A percentile compares a stretch with the other conserved stretches of the same genome.
Conservation (phyloP, 176 grass and related monocot genomes). For the Melocanna baccifera region DNA sequence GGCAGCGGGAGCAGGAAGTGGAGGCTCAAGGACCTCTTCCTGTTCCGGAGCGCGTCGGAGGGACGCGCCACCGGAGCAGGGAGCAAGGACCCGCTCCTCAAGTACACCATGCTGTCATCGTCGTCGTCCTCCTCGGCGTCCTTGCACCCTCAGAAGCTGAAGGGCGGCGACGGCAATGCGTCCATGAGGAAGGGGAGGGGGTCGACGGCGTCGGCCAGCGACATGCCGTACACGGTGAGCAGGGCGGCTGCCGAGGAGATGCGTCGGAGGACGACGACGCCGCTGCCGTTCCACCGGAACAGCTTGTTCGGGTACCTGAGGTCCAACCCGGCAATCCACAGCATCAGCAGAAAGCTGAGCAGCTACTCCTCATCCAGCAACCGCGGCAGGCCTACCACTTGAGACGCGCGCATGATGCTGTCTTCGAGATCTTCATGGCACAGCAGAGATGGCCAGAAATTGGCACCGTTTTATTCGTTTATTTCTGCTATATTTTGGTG, state of each 20-base stretch:
- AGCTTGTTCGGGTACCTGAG: constrained; percentile 79
- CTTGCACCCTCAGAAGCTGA: constrained; percentile 5
- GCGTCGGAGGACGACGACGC: constrained; percentile 69
- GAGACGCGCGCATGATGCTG: neutral
- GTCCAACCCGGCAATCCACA: constrained; percentile 79
- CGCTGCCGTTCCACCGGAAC: constrained; percentile 80
- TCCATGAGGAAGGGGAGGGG: constrained; percentile 54
- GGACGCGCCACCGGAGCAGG: constrained; percentile 59
- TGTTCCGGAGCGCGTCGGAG: constrained; percentile 91
- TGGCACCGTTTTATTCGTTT: constrained; percentile 5
- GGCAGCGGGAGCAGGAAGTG: constrained; percentile 84
- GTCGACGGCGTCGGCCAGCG: constrained; percentile 49
- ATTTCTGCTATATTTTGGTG: neutral
- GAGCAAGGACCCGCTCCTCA: constrained; percentile 71
- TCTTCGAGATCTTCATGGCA: neutral
- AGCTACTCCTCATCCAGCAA: constrained; percentile 34
- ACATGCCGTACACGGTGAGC: constrained; percentile 58
- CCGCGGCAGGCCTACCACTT: constrained; percentile 23
- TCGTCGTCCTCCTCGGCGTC: constrained; percentile 3
- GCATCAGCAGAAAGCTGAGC: constrained; percentile 63
- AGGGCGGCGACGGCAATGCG: neutral
- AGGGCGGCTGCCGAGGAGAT: constrained; percentile 57
- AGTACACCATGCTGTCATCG: constrained; percentile 57
- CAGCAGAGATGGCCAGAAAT: neutral
- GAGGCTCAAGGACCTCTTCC: constrained; percentile 81